Conservation (phyloP, 306 rosid genomes). For the Acmispon strigosus region DNA sequence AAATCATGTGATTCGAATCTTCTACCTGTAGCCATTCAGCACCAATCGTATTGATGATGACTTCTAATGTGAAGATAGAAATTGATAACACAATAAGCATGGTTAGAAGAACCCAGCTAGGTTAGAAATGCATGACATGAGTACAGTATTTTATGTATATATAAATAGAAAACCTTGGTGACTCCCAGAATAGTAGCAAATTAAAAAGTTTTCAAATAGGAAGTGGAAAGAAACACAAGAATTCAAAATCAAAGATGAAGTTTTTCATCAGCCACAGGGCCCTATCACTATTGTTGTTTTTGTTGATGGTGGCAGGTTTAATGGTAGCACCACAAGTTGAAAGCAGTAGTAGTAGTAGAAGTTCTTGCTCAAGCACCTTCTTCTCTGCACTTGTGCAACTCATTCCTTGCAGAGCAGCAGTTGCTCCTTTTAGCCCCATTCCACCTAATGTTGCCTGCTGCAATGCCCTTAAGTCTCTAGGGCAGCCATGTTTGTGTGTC, state of each 20-base stretch:
- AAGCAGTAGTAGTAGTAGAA: background rate
- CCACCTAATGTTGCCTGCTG: conserved; percentile 73
- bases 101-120: conserved; percentile 29
- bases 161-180: conserved; percentile 27
- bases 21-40: conserved; percentile 28
- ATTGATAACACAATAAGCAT: too few relatives aligned
- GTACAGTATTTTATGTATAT: background rate
- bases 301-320: conserved; percentile 21
- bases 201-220: background rate
- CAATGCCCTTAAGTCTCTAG: conserved; percentile 56
- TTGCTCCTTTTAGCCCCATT: conserved; percentile 65
- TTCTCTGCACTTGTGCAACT: conserved; percentile 74
- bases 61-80: background rate
- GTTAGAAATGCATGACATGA: too few relatives aligned
- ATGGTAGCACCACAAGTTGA: conserved; percentile 27
- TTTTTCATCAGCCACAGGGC: conserved; percentile 5
- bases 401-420: conserved; percentile 80
- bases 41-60: conserved; percentile 9
- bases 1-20: conserved; percentile 38
- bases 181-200: background rate
- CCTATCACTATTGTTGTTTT: conserved; percentile 20
- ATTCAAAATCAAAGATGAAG: conserved; percentile 27
- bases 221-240: background rate
- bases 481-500: conserved; percentile 80
- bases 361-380: conserved; percentile 59